Evolutionary conservation across 2,329 filamentous ascomycete species (phyloP).

Genomic region (Fusarium sp.): DNA sequence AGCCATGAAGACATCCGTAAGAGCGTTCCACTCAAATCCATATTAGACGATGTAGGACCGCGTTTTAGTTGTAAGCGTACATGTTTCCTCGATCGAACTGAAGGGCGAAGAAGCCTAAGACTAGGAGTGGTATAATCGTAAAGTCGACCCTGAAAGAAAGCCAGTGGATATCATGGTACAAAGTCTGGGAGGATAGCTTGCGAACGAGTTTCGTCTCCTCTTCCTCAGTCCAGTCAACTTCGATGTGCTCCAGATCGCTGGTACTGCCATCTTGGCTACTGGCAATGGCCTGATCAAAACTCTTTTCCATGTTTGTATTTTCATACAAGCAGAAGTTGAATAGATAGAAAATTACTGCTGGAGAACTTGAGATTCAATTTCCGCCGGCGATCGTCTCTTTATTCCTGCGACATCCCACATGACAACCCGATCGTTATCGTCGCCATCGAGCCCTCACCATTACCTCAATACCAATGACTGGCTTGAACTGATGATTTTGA

Average conservation of each 20-base stretch:
- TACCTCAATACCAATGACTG: background rate
- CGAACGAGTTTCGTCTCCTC: conserved; percentile 49
- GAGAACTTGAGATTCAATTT: background rate
- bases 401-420: conserved; percentile 9
- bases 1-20: conserved; percentile 60
- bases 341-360: background rate
- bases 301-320: conserved; percentile 32
- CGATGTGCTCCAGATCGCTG: conserved; percentile 34
- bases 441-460: background rate
- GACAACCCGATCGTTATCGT: background rate
- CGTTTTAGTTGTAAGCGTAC: conserved; percentile 29
- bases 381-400: conserved; percentile 1
- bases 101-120: conserved; percentile 62
- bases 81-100: conserved; percentile 56
- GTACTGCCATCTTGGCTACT: conserved; percentile 19
- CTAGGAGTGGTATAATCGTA: conserved; percentile 61
- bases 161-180: too few relatives aligned
- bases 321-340: background rate
- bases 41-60: background rate
- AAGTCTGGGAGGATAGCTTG: conserved; percentile 21
- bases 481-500: background rate
- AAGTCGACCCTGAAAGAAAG: conserved; percentile 56
- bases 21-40: conserved; percentile 53
- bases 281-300: conserved; percentile 19
- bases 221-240: conserved; percentile 47